phyloP scores from a whole-genome alignment of 2,329 filamentous ascomycete species.

The Aspergillus ochraceus region DNA sequence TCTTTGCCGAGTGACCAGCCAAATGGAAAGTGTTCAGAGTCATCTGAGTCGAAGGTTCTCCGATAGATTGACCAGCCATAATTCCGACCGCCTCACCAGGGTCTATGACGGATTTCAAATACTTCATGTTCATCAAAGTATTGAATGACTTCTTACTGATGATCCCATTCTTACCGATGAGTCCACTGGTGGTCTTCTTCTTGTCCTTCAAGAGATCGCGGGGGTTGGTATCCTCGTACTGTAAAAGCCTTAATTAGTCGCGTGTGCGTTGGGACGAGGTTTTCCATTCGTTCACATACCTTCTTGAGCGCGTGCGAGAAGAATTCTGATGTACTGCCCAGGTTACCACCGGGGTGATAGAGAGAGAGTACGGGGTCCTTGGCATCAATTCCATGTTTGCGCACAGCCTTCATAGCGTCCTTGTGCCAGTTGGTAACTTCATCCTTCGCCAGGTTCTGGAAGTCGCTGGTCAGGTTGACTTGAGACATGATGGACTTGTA shows the following conservation, averaged over 20 bases:
- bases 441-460: conserved; percentile 61
- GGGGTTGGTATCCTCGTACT: conserved; percentile 77
- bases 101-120: conserved; percentile 86
- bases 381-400: conserved; percentile 68
- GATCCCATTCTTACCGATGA: conserved; percentile 55
- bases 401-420: conserved; percentile 72
- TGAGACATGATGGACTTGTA: conserved; percentile 76
- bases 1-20: conserved; percentile 96
- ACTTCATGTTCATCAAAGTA: conserved; percentile 85
- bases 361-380: conserved; percentile 74
- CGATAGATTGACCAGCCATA: conserved; percentile 92
- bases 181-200: conserved; percentile 48
- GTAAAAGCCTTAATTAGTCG: conserved; percentile 18
- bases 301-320: conserved; percentile 71
- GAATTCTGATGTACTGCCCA: conserved; percentile 85
- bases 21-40: conserved; percentile 99
- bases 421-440: conserved; percentile 64
- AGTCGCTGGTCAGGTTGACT: conserved; percentile 64
- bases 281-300: conserved; percentile 36
- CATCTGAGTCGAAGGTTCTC: conserved; percentile 98
- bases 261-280: not conserved
- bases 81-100: conserved; percentile 96
- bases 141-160: conserved; percentile 72
- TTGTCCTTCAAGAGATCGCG: conserved; percentile 61
- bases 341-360: conserved; percentile 73